Base-by-base conservation (phyloP, 495 filamentous ascomycete genomes). In the Aspergillus biplanus region DNA sequence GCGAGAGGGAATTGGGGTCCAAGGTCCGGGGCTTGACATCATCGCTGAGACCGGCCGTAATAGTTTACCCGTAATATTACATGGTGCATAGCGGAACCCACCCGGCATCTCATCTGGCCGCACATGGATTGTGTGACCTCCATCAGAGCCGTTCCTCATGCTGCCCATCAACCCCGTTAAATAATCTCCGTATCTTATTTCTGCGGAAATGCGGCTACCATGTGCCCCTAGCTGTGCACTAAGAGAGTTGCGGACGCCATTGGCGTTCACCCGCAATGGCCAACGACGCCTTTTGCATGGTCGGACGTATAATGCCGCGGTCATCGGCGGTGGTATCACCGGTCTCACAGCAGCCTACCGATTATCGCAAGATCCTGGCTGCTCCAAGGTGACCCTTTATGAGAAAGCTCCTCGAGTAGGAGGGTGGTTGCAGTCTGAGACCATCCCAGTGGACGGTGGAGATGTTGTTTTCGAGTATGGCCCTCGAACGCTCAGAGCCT, bases 291-390 rank as follows among this genome's bases (percentile, higher is more conserved):
- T 31, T 53, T 16, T 56, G 48, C 66, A 69, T 52, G 62, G 55
- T 37, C 55, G 59, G 46, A 68, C 72, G 16, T 78, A 79, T 64
- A 71, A 85, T 66, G 84, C 90, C 64, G 93, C 90, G 42, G 82
- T 97, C 16, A 74, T 97, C 13, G 95, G 96, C 39, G 94, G 87
- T 58, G 96, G 96, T 55, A 90, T 99, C 69, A 95, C 94, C 15
- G 96, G 96, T 39, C 85, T 99, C 55, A 85, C 91, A 33, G 83
- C 86, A 37, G 93, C 93, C 18, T 92, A 88, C 76, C 90, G 88
- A 71, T 76, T 97, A 15, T 71, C 85, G 6, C 84, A 84, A 49
- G 73, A 84, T 57, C 74, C 87, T 5, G 83, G 87, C 5, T 80
- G 85, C 48, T 78, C 81, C 11, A 78, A 82, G 8, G 85, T 98